phyloP scores from a whole-genome alignment of 805 yeast species.

The Metschnikowia rubicola region DNA sequence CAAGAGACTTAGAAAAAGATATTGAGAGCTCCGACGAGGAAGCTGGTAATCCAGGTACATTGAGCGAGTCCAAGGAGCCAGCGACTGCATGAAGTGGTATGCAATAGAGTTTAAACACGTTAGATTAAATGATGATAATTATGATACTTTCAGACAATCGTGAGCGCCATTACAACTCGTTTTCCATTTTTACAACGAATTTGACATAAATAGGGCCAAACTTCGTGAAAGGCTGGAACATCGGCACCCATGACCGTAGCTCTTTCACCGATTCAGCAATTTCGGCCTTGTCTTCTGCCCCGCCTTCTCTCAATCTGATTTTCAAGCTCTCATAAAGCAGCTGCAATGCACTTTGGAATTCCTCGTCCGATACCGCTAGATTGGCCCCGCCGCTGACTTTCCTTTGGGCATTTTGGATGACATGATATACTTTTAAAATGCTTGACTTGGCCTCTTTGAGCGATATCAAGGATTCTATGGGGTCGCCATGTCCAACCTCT shows the following conservation, averaged over 20 bases:
- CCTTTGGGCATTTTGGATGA: constrained; percentile 33
- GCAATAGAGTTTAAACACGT: neutral
- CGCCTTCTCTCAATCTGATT: constrained; percentile 31
- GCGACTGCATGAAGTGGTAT: neutral
- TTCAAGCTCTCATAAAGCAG: constrained; percentile 45
- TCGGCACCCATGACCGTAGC: constrained; percentile 46
- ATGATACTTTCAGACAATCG: too few relatives aligned
- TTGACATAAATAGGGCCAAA: constrained; percentile 50
- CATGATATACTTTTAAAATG: constrained; percentile 42
- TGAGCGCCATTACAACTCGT: constrained; percentile 4
- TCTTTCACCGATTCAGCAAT: constrained; percentile 43
- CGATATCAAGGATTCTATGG: constrained; percentile 37
- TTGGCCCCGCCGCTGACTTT: constrained; percentile 9
- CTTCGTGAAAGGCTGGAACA: constrained; percentile 50
- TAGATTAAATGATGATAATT: too few relatives aligned
- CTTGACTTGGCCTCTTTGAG: constrained; percentile 45
- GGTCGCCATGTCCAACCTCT: constrained; percentile 1
- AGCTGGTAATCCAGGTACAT: neutral
- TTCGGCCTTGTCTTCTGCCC: constrained; percentile 25
- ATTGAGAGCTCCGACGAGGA: constrained; percentile 4
- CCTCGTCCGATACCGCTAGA: constrained; percentile 13
- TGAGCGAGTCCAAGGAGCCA: neutral
- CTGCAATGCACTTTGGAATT: constrained; percentile 33
- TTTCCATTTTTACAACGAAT: constrained; percentile 42
- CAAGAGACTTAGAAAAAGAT: constrained; percentile 19